Evolutionary conservation across 768 basidiomycete genomes (phyloP).

Genomic region (Saitozyma sp.): DNA sequence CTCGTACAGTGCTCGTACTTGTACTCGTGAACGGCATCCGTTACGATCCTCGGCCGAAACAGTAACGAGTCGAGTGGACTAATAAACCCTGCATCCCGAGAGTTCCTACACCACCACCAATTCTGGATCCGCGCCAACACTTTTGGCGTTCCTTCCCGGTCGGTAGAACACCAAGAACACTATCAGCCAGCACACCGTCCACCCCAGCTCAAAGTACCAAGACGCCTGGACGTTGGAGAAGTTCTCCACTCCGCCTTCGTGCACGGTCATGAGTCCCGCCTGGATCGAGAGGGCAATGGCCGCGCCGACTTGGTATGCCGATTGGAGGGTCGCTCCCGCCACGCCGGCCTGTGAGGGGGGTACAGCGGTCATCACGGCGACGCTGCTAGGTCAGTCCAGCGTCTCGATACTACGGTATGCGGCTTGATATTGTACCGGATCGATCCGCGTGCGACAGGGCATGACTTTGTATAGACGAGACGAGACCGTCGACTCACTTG

Average conservation of each 20-base stretch:
- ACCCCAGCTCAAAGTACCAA: slow-evolving; percentile 35
- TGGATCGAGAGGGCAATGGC: slow-evolving; percentile 61
- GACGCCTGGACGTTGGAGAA: slow-evolving; percentile 28
- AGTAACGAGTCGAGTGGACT: too few species aligned
- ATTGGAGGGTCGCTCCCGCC: slow-evolving; percentile 32
- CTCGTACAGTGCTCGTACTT: too few species aligned
- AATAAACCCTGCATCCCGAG: too few species aligned
- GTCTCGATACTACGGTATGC: too few species aligned
- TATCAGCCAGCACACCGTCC: slow-evolving; percentile 17
- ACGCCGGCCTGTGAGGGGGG: slow-evolving; percentile 29
- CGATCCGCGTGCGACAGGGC: neutral
- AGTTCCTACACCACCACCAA: too few species aligned
- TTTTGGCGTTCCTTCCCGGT: slow-evolving; percentile 4
- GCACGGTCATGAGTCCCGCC: slow-evolving; percentile 18
- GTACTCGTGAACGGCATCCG: too few species aligned
- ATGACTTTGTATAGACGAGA: neutral
- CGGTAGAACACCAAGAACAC: slow-evolving; percentile 20
- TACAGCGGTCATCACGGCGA: slow-evolving; percentile 24
- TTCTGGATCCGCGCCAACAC: too few species aligned
- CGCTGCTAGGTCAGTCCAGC: slow-evolving; percentile 7
- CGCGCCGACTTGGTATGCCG: slow-evolving; percentile 26
- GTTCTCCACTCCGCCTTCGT: slow-evolving; percentile 20
- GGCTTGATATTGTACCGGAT: too few species aligned
- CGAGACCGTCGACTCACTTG: slow-evolving; percentile 14
- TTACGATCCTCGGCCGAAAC: too few species aligned